Base-by-base conservation (phyloP, 768 basidiomycete species). In the Suillus hirtellus region DNA sequence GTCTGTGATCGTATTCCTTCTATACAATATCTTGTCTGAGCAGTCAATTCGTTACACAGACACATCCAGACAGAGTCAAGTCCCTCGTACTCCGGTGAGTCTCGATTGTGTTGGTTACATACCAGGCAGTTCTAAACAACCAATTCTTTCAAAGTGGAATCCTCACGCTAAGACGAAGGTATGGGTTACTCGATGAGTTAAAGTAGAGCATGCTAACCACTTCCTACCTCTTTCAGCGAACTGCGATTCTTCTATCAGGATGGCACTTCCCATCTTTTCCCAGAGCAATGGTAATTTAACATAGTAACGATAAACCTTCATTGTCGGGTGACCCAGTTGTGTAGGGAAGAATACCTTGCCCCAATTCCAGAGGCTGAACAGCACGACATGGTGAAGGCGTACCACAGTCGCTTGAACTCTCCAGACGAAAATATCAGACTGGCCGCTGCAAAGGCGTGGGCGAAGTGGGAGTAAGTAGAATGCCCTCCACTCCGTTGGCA, bases 171-270 rank as follows among this genome's bases (percentile, higher is more conserved):
- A 82, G 93, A 31, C 89, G 87, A 79, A 90, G 86, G 89, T 90
- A 54, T 34, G 73, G 17, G 1, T 19, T 24, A 27, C 53, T 38
- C 10, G 0, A 38, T 24, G 5, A 37, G 8, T 7, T 4, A 38
- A 38, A 17, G n/a, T 56, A 17, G 21, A 56, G 4, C 14, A 38
- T 38, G 4, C 21, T 24, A 8, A 56, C 35, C 12, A n/a, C 37
- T 37, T 19, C 24, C 21, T 2, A 24, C 17, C 24, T 15, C 37
- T 40, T 40, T 21, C 40, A 80, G 88, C 68, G 95, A 98, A 76
- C 83, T 97, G 46, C 82, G 84, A 21, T 98, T 95, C 80, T 96
- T 97, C 80, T 97, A 96, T 75, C 94, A 95, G 78, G 85, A 91
- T 2, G 93, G 93, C 15, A 78, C 92, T 12, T 89, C 88, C 5